These are phyloP conservation scores for Hirsutella rhossiliensis DNA, from an alignment of 2,329 filamentous ascomycete genomes.

Conservation along the genomic window DNA sequence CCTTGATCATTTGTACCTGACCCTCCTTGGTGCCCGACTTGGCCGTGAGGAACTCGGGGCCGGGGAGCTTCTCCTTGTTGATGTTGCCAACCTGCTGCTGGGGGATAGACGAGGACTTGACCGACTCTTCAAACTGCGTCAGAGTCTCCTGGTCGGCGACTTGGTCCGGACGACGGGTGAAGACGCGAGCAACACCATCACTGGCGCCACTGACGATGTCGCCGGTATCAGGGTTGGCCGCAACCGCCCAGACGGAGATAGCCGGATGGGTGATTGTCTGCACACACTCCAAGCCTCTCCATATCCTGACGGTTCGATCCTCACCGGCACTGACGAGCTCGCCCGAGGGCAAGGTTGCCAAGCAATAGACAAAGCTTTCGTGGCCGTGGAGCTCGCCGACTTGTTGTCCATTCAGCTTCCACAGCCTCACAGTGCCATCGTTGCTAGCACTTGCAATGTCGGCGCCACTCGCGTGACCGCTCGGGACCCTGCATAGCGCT, in stretches of 20 bases:
- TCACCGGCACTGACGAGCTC: slow-evolving; percentile 87
- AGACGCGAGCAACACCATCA: slow-evolving; percentile 75
- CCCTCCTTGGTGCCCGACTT: slow-evolving; percentile 92
- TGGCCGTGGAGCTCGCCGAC: slow-evolving; percentile 75
- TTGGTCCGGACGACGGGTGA: slow-evolving; percentile 60
- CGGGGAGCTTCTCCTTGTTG: slow-evolving; percentile 85
- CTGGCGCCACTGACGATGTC: slow-evolving; percentile 93
- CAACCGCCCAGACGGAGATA: slow-evolving; percentile 90
- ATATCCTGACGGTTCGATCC: slow-evolving; percentile 85
- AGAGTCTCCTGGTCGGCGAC: slow-evolving; percentile 57
- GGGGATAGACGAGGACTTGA: slow-evolving; percentile 75
- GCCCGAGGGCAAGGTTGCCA: slow-evolving; percentile 66
- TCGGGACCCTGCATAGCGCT: slow-evolving; percentile 72
- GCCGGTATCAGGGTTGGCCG: slow-evolving; percentile 68
- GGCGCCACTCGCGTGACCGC: slow-evolving; percentile 65
- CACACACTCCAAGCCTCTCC: slow-evolving; percentile 70
- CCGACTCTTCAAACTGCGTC: slow-evolving; percentile 66
- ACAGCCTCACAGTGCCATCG: slow-evolving; percentile 78
- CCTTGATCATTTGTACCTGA: slow-evolving; percentile 83
- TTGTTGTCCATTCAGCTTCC: slow-evolving; percentile 68
- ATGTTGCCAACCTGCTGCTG: slow-evolving; percentile 73
- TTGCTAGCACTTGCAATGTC: slow-evolving; percentile 95
- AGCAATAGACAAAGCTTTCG: slow-evolving; percentile 87
- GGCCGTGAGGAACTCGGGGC: slow-evolving; percentile 70
- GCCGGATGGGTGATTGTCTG: slow-evolving; percentile 97